Conservation (phyloP, 2,329 filamentous ascomycete genomes). For the Xylariaceae sp. region DNA sequence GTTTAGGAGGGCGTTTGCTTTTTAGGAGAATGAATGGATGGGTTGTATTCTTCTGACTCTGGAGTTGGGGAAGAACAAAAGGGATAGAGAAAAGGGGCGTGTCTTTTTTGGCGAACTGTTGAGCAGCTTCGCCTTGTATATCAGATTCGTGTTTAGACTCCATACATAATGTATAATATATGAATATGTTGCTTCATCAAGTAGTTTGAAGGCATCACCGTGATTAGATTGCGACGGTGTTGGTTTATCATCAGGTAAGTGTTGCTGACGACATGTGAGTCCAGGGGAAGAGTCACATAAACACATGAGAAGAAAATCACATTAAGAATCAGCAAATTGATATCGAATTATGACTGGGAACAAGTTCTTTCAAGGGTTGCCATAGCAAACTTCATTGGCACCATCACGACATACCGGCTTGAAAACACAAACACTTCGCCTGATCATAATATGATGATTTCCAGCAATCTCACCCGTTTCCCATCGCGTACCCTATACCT, state of each 20-base stretch:
- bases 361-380: neutral
- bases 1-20: too few relatives aligned
- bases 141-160: too few relatives aligned
- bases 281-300: neutral
- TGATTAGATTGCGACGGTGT: too few relatives aligned
- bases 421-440: neutral
- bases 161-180: neutral
- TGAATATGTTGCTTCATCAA: neutral
- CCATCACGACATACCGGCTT: too few relatives aligned
- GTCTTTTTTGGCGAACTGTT: neutral
- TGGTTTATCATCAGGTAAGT: too few relatives aligned
- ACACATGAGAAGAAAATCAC: neutral
- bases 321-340: neutral
- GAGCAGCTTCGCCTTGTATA: neutral
- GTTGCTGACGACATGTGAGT: too few relatives aligned
- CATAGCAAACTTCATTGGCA: neutral
- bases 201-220: too few relatives aligned
- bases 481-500: neutral
- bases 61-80: too few relatives aligned
- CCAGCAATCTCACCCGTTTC: neutral
- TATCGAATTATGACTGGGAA: neutral
- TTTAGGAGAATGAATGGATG: too few relatives aligned
- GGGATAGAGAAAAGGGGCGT: too few relatives aligned
- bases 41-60: neutral
- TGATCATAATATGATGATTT: neutral